Base-by-base conservation (phyloP, 2,329 filamentous ascomycete species). In the Fusarium staphyleae region DNA sequence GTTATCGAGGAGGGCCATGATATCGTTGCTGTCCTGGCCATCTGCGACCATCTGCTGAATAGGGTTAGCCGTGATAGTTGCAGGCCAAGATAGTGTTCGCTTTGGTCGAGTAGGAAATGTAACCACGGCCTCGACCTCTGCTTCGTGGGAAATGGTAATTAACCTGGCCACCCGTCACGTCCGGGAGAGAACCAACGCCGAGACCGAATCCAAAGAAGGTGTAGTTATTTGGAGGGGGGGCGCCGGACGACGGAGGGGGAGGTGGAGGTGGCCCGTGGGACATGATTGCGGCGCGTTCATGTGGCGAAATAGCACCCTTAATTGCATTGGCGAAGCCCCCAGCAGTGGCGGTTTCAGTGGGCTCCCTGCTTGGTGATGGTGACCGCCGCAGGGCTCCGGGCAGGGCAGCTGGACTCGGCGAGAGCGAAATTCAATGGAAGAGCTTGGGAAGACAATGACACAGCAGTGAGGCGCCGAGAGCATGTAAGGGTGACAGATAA, bases 1-100 rank as follows among this genome's bases (percentile, higher is more conserved):
- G 54, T 73, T 73, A 48, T 81, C 75, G 48, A 81, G 68, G 22
- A 79, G 65, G 18, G 72, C 68, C 73, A 81, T 79, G 43, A 79
- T 69, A 59, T 77, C 72, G 57, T 71, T 65, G 47, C 64, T 63
- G 55, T 74, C 67, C 35, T 67, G 68, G 50, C 65, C 66, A 53
- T 62, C 62, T 44, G 48, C 54, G 48, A 63, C 67, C 59, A 68
- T 61, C 59, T 68, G 51, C 46, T 55, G 32, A 58, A 57, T 52
- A 48, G 51, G 44, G 62, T 64, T 64, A 64, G 62, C 58, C 43
- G 40, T 41, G 24, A 35, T 34, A 42, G 55, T 57, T 48, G 46
- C 14, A 47, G 42, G 48, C 52, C 57, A 42, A 53, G 53, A 51
- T 65, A 57, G 59, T 58, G 55, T 33, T 45, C 47, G 55, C 48